phyloP scores from a whole-genome alignment of 768 basidiomycete species.

The Asterophora parasitica region DNA sequence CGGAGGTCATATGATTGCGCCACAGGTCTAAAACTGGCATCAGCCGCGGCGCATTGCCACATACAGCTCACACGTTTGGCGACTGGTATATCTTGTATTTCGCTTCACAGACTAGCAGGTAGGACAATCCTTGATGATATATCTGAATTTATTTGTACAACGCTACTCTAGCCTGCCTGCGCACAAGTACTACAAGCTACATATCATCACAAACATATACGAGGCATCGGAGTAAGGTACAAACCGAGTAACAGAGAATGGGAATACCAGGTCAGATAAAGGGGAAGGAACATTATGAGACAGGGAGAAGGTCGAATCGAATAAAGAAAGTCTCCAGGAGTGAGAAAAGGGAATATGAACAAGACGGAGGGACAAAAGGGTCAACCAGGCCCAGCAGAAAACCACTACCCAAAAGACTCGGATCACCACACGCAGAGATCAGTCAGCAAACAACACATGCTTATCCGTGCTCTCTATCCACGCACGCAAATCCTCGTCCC shows the following conservation, averaged over 20 bases:
- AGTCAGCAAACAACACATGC: slow-evolving; percentile 80
- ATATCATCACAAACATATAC: slow-evolving; percentile 3
- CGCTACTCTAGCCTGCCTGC: slow-evolving; percentile 12
- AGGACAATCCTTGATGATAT: too few relatives aligned
- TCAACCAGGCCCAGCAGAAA: neutral
- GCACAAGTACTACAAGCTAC: neutral
- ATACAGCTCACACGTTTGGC: too few relatives aligned
- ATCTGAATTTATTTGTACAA: slow-evolving; percentile 15
- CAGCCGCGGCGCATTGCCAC: too few relatives aligned
- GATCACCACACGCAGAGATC: slow-evolving; percentile 12
- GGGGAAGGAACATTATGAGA: slow-evolving; percentile 7
- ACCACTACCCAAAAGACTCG: neutral
- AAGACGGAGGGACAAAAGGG: neutral
- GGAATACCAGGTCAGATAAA: neutral
- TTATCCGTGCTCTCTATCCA: slow-evolving; percentile 83
- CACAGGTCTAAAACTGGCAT: too few relatives aligned
- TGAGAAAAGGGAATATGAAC: slow-evolving; percentile 2
- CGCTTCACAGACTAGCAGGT: too few relatives aligned
- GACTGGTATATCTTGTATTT: too few relatives aligned
- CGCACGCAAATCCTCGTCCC: slow-evolving; percentile 56
- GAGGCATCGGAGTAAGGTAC: slow-evolving; percentile 7
- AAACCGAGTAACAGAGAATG: slow-evolving; percentile 2
- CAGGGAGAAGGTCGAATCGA: slow-evolving; percentile 14
- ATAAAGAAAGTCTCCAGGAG: slow-evolving; percentile 12
- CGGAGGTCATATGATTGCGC: too few relatives aligned